Conservation (phyloP, 1,284 basidiomycete species). For the Golubevia sp. region DNA sequence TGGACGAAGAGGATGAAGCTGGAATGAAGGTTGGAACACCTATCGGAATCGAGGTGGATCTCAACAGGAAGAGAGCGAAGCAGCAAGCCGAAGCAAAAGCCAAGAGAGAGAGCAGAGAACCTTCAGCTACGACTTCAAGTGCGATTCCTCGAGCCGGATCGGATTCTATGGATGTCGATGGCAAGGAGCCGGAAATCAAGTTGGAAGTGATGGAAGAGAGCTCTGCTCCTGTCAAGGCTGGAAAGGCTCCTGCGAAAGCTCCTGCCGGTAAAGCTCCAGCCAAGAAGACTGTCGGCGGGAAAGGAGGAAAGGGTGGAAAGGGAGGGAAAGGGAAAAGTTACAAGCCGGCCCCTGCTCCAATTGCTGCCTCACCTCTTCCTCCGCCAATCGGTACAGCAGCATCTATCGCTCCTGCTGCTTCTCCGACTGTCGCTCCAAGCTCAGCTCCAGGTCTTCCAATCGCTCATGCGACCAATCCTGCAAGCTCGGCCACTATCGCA, state of each 20-base stretch:
- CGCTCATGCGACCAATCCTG: not conserved
- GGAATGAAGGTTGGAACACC: slow-evolving; percentile 49
- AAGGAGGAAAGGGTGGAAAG: not conserved
- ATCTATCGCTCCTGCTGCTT: not conserved
- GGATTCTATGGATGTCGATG: not conserved
- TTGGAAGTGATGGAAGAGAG: slow-evolving; percentile 2
- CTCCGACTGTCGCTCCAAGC: not conserved
- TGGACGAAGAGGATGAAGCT: slow-evolving; percentile 23
- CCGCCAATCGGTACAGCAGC: not conserved
- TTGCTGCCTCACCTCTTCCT: not conserved
- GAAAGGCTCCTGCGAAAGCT: slow-evolving; percentile 1
- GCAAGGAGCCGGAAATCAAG: slow-evolving; percentile 11
- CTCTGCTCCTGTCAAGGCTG: not conserved
- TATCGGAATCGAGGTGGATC: slow-evolving; percentile 44
- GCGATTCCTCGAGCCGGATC: not conserved
- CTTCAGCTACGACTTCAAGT: not conserved
- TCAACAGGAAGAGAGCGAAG: not conserved
- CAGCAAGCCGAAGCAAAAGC: not conserved
- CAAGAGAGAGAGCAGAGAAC: not conserved
- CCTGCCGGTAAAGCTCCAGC: slow-evolving; percentile 6
- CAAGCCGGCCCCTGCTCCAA: not conserved
- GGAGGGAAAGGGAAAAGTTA: too few relatives aligned
- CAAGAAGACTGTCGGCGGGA: not conserved
- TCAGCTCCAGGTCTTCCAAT: too few relatives aligned
- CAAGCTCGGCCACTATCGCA: not conserved